Percentiles rank a stretch among this genome's conserved stretches.
Conservation (phyloP, 176 grass and related monocot species). For the Stipa capillata region DNA sequence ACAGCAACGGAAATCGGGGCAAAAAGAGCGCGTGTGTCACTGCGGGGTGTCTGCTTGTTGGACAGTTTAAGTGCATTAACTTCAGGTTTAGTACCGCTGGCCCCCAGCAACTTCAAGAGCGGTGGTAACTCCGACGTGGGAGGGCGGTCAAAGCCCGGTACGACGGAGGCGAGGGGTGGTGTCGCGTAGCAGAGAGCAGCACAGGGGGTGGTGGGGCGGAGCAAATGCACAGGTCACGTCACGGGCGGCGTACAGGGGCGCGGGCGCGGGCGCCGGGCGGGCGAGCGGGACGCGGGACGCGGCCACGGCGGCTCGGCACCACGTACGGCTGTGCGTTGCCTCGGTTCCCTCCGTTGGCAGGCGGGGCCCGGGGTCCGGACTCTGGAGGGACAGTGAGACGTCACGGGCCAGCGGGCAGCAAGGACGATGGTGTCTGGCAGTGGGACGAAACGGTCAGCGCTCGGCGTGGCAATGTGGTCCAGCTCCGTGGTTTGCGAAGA, state of each 20-base stretch:
- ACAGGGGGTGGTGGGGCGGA: neutral
- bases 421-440: neutral
- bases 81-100: neutral
- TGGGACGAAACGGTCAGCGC: neutral
- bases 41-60: neutral
- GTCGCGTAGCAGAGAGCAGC: neutral
- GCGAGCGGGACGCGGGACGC: too few relatives aligned
- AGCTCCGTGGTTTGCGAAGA: neutral
- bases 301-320: too few relatives aligned
- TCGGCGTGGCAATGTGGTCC: neutral
- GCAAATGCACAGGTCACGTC: conserved; percentile 13
- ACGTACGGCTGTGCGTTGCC: neutral
- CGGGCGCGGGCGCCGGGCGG: too few relatives aligned
- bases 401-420: neutral
- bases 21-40: neutral
- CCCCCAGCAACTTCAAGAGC: neutral
- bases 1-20: neutral
- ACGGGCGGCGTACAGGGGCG: neutral
- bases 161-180: neutral
- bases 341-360: neutral
- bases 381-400: neutral
- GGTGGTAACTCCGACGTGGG: too few relatives aligned
- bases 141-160: too few relatives aligned
- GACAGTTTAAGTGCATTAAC: neutral
- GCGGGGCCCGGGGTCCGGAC: neutral